These are phyloP conservation scores for Diddensiella santjacobensis DNA, from an alignment of 805 yeast species.

Conservation along the genomic window DNA sequence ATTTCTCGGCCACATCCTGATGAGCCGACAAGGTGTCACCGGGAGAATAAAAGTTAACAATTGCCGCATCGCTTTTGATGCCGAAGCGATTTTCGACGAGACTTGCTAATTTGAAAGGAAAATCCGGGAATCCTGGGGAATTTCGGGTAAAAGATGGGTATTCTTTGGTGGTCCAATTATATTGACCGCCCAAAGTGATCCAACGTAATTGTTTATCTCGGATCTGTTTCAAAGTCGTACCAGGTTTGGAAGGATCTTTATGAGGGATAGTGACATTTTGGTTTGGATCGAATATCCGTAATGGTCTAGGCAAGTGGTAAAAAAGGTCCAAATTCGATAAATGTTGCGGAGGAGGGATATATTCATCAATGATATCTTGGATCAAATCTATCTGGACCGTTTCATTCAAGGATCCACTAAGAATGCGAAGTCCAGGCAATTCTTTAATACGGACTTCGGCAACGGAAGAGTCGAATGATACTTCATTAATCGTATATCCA, in stretches of 20 bases:
- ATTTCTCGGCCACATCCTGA: constrained; percentile 41
- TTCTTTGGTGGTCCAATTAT: constrained; percentile 41
- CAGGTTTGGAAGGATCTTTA: constrained; percentile 17
- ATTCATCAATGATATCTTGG: constrained; percentile 30
- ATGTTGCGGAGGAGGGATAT: constrained; percentile 33
- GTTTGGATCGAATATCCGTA: constrained; percentile 26
- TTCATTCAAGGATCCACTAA: constrained; percentile 24
- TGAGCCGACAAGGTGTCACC: constrained; percentile 44
- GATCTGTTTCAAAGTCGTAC: constrained; percentile 18
- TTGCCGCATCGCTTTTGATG: constrained; percentile 39
- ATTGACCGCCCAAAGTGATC: constrained; percentile 46
- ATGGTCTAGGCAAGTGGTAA: constrained; percentile 31
- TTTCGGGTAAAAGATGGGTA: constrained; percentile 38
- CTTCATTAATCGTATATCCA: not conserved
- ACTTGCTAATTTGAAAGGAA: constrained; percentile 29
- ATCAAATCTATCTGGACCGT: constrained; percentile 31
- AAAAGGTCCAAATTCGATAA: constrained; percentile 36
- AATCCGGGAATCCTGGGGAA: constrained; percentile 30
- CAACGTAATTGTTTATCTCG: constrained; percentile 37
- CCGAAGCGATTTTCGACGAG: constrained; percentile 26
- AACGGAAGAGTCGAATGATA: not conserved
- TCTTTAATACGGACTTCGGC: constrained; percentile 23
- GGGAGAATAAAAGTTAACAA: constrained; percentile 41
- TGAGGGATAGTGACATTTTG: not conserved
- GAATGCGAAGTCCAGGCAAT: constrained; percentile 36